Conservation (phyloP, 768 basidiomycete genomes). For the Vararia minispora region DNA sequence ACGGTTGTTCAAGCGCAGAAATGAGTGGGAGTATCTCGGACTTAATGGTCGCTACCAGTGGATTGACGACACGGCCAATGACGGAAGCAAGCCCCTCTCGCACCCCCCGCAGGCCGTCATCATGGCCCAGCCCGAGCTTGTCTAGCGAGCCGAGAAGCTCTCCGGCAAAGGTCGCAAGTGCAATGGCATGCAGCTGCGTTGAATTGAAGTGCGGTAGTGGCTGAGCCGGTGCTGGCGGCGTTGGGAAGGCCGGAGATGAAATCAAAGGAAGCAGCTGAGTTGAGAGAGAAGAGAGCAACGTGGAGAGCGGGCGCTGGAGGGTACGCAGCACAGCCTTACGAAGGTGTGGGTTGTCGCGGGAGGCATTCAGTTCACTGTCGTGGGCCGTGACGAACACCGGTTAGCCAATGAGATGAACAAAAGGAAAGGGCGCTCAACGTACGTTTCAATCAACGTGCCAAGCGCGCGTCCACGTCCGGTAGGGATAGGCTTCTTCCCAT, state of each 20-base stretch:
- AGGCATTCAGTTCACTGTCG: constrained; percentile 64
- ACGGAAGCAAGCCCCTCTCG: constrained; percentile 64
- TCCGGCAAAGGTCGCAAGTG: constrained; percentile 56
- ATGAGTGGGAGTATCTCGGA: constrained; percentile 49
- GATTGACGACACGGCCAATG: constrained; percentile 54
- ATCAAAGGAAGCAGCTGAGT: constrained; percentile 55
- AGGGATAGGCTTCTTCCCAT: constrained; percentile 66
- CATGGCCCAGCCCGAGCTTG: constrained; percentile 48
- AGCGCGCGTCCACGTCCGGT: constrained; percentile 56
- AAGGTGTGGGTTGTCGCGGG: constrained; percentile 51
- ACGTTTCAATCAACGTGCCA: constrained; percentile 63
- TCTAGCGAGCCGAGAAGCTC: constrained; percentile 68
- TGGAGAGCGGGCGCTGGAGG: constrained; percentile 68
- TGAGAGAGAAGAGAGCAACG: constrained; percentile 60
- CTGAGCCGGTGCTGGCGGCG: constrained; percentile 35
- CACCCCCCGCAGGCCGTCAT: constrained; percentile 59
- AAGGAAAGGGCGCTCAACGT: constrained; percentile 27
- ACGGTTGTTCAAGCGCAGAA: constrained; percentile 47
- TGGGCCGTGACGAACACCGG: too few relatives aligned
- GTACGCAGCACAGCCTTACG: constrained; percentile 60
- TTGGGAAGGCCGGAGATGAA: constrained; percentile 50
- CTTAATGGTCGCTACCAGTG: constrained; percentile 50
- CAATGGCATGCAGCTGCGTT: constrained; percentile 62
- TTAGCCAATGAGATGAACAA: neutral
- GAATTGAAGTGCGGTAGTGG: constrained; percentile 46